Base-by-base conservation (phyloP, 192 early-diverging fungal species). In the Backusella mclennaniae region DNA sequence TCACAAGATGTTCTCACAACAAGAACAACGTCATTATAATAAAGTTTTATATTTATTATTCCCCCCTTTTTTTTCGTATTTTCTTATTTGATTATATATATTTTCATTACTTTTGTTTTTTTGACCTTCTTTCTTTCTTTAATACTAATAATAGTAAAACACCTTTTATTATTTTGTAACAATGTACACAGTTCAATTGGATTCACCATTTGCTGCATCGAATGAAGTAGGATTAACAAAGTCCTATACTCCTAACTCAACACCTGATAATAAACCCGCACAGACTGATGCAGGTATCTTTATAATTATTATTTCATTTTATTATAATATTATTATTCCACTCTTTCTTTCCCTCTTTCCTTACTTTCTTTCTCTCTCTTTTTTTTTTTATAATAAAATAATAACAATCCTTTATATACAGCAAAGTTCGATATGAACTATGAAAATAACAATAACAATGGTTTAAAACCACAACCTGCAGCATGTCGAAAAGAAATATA, bases 161-260 rank as follows among this genome's bases (percentile, higher is more conserved):
- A 2, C 4, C 15, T 23, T 31, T 33, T 33, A 26, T n/a, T 53
- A 73, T 39, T 17, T 14, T 39, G 21, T 23, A 23, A 67, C 33
- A 9, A 75, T 75, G 49, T 67, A 63, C 33, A 46, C 67, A 35
- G 74, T 76, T 68, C 66, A 76, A 69, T 76, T 68, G 26, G 66
- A 76, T 42, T 35, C 69, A 21, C 39, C 69, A 14, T 71, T 49
- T 33, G 6, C 21, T 26, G 26, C 23, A 44, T 39, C 68, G 8
- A 71, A 21, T 44, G 26, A 71, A 31, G 69, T 23, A 74, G 29
- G 73, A 42, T n/a, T 26, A 63, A 17, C 53, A 9, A 67, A 59
- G 44, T 38, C 9, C 5, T 38, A 63, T 59, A 71, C 69, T 74
- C 66, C 69, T 44, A 39, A 6, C 69, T 26, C 41, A 17, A 17